A percentile compares a stretch with the other conserved stretches of the same genome.
These are phyloP conservation scores for Paecilomyces variotii DNA, from an alignment of 2,329 filamentous ascomycete species.

Conservation along the genomic window DNA sequence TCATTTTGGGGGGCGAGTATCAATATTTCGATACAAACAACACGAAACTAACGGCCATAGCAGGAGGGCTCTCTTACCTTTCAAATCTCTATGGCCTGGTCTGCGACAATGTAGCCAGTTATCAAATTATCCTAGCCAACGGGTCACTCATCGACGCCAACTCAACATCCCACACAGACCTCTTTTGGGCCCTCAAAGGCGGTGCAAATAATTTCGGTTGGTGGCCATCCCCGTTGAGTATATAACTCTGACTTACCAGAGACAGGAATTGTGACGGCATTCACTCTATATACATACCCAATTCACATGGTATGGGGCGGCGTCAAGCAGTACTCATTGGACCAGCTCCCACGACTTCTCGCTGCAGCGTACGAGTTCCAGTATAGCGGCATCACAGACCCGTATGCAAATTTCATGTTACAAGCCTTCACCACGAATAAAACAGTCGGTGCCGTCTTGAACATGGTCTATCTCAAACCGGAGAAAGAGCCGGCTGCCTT, in stretches of 20 bases:
- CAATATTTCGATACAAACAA: too few species aligned
- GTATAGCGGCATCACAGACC: conserved; percentile 17
- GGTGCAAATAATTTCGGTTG: conserved; percentile 11
- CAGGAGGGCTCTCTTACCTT: too few species aligned
- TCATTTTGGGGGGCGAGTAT: conserved; percentile 1
- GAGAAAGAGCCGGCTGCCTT: conserved; percentile 17
- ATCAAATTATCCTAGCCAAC: too few species aligned
- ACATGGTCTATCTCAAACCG: conserved; percentile 22
- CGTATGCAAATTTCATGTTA: conserved; percentile 23
- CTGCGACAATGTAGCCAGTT: too few species aligned
- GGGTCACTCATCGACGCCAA: too few species aligned
- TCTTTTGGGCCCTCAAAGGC: conserved; percentile 10
- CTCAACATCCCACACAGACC: conserved; percentile 1
- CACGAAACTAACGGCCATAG: too few species aligned
- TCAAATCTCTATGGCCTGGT: too few species aligned
- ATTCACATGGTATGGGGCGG: conserved; percentile 18
- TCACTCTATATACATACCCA: conserved; percentile 17
- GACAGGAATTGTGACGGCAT: conserved; percentile 19
- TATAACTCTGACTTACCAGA: neutral
- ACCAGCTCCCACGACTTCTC: conserved; percentile 17
- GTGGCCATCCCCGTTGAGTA: neutral
- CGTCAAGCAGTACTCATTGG: conserved; percentile 16
- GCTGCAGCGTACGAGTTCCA: conserved; percentile 18
- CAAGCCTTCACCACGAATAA: conserved; percentile 20
- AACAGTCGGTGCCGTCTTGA: conserved; percentile 14